Percentiles rank a stretch among this genome's conserved stretches.
phyloP scores from a whole-genome alignment of 2,329 filamentous ascomycete genomes.

The Chrysosphaeria jannelii region DNA sequence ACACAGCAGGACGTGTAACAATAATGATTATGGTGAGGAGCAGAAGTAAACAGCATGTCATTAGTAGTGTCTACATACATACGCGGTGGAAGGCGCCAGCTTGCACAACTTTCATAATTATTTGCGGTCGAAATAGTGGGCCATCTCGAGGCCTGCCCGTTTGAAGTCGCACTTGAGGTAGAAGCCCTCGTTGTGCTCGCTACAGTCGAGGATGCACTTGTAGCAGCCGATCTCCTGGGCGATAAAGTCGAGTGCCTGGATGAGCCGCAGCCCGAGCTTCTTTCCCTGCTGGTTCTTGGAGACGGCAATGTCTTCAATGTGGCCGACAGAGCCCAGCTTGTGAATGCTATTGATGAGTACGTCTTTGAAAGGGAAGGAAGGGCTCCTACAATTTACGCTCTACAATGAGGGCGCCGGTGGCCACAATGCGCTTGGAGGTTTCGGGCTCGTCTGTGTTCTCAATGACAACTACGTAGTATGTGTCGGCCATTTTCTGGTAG shows the following conservation, averaged over 20 bases:
- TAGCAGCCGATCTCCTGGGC: slow-evolving; percentile 79
- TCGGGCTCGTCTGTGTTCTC: too few relatives aligned
- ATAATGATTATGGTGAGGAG: slow-evolving; percentile 1
- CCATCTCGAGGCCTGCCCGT: slow-evolving; percentile 82
- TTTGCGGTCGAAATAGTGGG: slow-evolving; percentile 51
- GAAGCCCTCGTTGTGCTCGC: slow-evolving; percentile 85
- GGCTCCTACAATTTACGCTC: slow-evolving; percentile 66
- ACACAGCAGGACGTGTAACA: slow-evolving; percentile 1
- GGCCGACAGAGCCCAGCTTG: slow-evolving; percentile 54
- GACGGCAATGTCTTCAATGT: slow-evolving; percentile 95
- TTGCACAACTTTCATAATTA: slow-evolving; percentile 6
- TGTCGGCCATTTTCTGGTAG: slow-evolving; percentile 40
- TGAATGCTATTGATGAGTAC: slow-evolving; percentile 27
- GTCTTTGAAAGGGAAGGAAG: not conserved
- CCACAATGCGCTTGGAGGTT: slow-evolving; percentile 37
- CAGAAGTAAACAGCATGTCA: not conserved
- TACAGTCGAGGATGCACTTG: slow-evolving; percentile 92
- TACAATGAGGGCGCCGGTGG: slow-evolving; percentile 65
- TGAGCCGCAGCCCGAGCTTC: slow-evolving; percentile 75
- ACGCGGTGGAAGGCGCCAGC: slow-evolving; percentile 1
- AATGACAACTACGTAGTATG: slow-evolving; percentile 69
- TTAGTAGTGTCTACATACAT: too few relatives aligned
- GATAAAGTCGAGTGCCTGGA: slow-evolving; percentile 74
- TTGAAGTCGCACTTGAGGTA: slow-evolving; percentile 95
- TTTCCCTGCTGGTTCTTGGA: slow-evolving; percentile 90